These are phyloP conservation scores for Aspergillus sp. DNA, from an alignment of 2,329 filamentous ascomycete genomes.

Conservation along the genomic window DNA sequence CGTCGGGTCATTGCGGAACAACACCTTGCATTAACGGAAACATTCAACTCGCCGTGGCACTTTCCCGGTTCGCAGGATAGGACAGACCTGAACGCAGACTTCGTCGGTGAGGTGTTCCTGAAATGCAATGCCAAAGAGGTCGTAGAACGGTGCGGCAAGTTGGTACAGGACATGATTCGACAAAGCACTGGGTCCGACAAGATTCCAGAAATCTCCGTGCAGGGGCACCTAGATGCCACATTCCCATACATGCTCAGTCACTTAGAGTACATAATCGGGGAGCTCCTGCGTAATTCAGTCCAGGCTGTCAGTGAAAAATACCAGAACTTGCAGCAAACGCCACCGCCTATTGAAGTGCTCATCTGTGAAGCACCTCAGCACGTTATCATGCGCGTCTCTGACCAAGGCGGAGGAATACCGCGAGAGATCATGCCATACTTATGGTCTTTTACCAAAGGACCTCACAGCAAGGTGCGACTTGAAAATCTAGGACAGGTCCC, in stretches of 20 bases:
- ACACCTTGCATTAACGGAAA: constrained; percentile 91
- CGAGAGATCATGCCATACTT: constrained; percentile 81
- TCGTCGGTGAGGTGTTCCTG: constrained; percentile 93
- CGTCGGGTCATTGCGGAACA: constrained; percentile 96
- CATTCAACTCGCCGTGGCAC: constrained; percentile 87
- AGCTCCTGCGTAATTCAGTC: constrained; percentile 90
- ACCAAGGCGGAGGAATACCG: constrained; percentile 89
- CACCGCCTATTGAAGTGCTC: constrained; percentile 87
- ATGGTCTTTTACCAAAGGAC: constrained; percentile 96
- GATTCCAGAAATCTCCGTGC: constrained; percentile 78
- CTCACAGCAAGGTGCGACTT: constrained; percentile 73
- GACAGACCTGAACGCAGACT: constrained; percentile 67
- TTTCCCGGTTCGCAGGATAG: constrained; percentile 74
- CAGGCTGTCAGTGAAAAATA: constrained; percentile 84
- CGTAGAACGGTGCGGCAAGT: constrained; percentile 75
- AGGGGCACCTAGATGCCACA: constrained; percentile 82
- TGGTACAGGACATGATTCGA: constrained; percentile 71
- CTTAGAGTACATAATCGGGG: constrained; percentile 94
- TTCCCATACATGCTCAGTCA: constrained; percentile 97
- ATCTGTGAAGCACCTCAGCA: constrained; percentile 93
- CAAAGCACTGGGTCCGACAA: constrained; percentile 70
- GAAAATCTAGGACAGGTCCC: constrained; percentile 84
- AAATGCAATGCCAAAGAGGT: constrained; percentile 90
- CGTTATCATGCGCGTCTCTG: constrained; percentile 93
- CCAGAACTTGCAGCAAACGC: constrained; percentile 47